These are phyloP conservation scores for Colletotrichum neosansevieriae DNA, from an alignment of 2,329 filamentous ascomycete species.

Conservation along the genomic window DNA sequence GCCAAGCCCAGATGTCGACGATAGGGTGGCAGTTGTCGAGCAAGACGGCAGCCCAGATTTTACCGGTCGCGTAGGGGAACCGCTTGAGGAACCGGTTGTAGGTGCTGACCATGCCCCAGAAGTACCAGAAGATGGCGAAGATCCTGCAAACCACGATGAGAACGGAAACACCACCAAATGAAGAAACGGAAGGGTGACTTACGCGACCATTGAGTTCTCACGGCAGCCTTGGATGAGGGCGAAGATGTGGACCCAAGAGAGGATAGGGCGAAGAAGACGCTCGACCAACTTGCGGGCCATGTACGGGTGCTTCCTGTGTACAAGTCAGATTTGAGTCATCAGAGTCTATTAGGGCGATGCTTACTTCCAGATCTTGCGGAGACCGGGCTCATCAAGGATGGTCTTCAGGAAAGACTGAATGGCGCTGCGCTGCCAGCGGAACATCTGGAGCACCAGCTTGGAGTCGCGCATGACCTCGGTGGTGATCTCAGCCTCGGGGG, in stretches of 20 bases:
- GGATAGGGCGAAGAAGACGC: conserved; percentile 29
- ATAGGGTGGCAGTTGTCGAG: conserved; percentile 35
- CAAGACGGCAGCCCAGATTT: conserved; percentile 30
- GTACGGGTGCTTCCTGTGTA: conserved; percentile 23
- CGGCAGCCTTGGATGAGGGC: conserved; percentile 17
- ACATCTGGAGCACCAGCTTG: conserved; percentile 42
- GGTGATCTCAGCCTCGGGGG: conserved; percentile 42
- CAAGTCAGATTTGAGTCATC: neutral
- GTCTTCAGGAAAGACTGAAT: conserved; percentile 21
- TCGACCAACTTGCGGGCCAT: conserved; percentile 40
- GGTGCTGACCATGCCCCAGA: conserved; percentile 8
- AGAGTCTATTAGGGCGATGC: rapidly evolving
- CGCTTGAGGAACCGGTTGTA: conserved; percentile 27
- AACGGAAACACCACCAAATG: too few relatives aligned
- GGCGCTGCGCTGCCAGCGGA: conserved; percentile 45
- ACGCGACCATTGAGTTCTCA: conserved; percentile 23
- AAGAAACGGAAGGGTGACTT: neutral
- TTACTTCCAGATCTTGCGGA: conserved; percentile 21
- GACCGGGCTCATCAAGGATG: conserved; percentile 20
- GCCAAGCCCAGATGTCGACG: conserved; percentile 34
- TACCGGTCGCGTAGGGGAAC: conserved; percentile 21
- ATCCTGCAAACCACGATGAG: conserved; percentile 6
- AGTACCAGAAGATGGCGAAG: conserved; percentile 30
- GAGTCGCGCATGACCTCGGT: conserved; percentile 42
- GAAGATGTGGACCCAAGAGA: conserved; percentile 29